These are phyloP conservation scores for Kurtzmaniella quercitrusa DNA, from an alignment of 1,139 yeast species.

Conservation along the genomic window DNA sequence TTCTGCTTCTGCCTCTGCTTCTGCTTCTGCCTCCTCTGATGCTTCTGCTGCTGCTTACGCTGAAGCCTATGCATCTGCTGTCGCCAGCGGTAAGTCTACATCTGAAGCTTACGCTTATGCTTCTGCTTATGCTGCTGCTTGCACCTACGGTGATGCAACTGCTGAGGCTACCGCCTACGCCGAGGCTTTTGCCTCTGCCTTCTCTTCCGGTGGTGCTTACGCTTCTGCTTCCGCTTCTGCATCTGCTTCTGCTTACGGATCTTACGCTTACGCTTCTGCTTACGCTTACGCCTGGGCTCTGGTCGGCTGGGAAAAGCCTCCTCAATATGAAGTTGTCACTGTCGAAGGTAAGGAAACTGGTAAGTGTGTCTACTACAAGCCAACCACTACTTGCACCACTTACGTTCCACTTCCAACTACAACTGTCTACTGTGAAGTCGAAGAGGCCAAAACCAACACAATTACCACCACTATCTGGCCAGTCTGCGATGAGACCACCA, in stretches of 20 bases:
- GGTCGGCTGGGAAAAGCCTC: not conserved
- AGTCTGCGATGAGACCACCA: not conserved
- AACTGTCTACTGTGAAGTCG: not conserved
- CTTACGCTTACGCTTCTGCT: slow-evolving; percentile 1
- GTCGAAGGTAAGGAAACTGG: not conserved
- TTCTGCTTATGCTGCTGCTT: not conserved
- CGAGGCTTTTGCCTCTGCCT: slow-evolving; percentile 1
- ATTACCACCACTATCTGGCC: not conserved
- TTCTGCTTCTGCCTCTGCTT: not conserved
- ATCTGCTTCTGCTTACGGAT: not conserved
- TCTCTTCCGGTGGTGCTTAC: not conserved
- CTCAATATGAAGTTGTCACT: not conserved
- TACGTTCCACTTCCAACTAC: slow-evolving; percentile 2
- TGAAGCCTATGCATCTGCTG: not conserved
- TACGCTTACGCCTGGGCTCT: not conserved
- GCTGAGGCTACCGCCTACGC: slow-evolving; percentile 1
- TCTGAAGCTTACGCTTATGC: not conserved
- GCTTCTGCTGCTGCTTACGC: not conserved
- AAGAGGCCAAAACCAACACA: not conserved
- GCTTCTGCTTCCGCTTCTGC: not conserved
- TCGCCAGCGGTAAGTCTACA: not conserved
- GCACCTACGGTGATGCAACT: no score
- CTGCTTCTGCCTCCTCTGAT: not conserved
- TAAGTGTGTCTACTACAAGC: not conserved
- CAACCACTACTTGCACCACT: not conserved